These are phyloP conservation scores for Periglandula ipomoeae DNA, from an alignment of 2,329 filamentous ascomycete species.

Conservation along the genomic window DNA sequence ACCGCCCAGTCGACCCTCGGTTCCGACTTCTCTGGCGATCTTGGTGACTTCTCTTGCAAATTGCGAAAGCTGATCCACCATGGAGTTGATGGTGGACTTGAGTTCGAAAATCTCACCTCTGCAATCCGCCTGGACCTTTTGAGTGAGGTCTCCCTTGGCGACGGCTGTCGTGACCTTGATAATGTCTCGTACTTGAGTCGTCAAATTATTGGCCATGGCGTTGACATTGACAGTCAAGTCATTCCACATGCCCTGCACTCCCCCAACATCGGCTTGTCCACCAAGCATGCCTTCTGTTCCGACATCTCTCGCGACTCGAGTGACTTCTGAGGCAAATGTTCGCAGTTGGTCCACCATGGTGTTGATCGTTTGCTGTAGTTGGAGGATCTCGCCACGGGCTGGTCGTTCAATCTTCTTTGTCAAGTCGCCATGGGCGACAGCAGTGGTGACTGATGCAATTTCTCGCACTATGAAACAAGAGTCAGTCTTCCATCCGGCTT, in stretches of 20 bases:
- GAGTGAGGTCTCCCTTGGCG: slow-evolving; percentile 81
- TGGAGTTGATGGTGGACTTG: slow-evolving; percentile 97
- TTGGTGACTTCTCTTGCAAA: slow-evolving; percentile 96
- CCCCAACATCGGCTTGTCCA: slow-evolving; percentile 74
- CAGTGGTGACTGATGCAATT: slow-evolving; percentile 76
- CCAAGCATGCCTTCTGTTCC: slow-evolving; percentile 77
- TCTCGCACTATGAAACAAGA: slow-evolving; percentile 57
- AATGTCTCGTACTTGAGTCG: slow-evolving; percentile 88
- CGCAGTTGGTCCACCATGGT: slow-evolving; percentile 82
- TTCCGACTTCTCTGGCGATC: slow-evolving; percentile 92
- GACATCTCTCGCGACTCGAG: slow-evolving; percentile 72
- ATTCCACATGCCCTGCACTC: slow-evolving; percentile 83
- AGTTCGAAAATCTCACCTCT: slow-evolving; percentile 88
- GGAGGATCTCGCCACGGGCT: slow-evolving; percentile 71
- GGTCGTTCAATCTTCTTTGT: slow-evolving; percentile 79
- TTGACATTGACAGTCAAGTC: slow-evolving; percentile 80
- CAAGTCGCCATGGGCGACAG: slow-evolving; percentile 72
- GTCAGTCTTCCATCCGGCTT: slow-evolving; percentile 8
- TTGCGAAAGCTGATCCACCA: slow-evolving; percentile 96
- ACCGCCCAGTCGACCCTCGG: slow-evolving; percentile 85
- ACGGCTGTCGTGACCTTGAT: slow-evolving; percentile 69
- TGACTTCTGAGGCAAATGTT: slow-evolving; percentile 78
- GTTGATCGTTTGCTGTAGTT: slow-evolving; percentile 79
- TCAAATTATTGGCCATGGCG: slow-evolving; percentile 80
- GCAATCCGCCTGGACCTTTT: slow-evolving; percentile 90